A percentile compares a stretch with the other conserved stretches of the same genome.
These are phyloP conservation scores for Chlorella sp. DNA, from an alignment of 139 green algal species.

Conservation along the genomic window DNA sequence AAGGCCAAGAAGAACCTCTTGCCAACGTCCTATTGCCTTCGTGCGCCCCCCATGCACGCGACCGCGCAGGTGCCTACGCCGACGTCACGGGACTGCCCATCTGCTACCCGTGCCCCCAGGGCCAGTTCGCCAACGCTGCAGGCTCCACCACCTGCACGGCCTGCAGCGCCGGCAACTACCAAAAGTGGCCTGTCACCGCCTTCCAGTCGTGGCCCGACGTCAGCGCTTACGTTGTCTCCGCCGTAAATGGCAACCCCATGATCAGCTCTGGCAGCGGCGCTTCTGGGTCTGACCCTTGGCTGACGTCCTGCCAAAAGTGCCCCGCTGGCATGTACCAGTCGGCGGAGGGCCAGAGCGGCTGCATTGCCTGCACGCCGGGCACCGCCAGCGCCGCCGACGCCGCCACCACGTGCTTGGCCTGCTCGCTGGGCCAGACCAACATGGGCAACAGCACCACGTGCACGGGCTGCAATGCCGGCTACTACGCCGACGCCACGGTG, in stretches of 20 bases:
- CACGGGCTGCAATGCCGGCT: background rate
- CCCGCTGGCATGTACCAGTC: slow-evolving; percentile 1
- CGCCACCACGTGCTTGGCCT: background rate
- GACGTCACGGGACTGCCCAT: background rate
- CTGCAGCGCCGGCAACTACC: background rate
- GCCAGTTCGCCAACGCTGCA: background rate
- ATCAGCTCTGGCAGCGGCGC: background rate
- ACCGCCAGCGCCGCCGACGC: background rate
- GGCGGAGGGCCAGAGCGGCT: background rate
- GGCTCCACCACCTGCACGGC: background rate
- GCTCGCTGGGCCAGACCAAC: background rate
- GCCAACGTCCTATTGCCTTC: too few species aligned
- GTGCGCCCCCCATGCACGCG: too few species aligned
- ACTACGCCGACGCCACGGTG: slow-evolving; percentile 2
- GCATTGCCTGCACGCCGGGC: background rate
- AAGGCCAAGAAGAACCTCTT: too few species aligned
- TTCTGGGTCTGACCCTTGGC: background rate
- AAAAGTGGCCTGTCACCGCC: background rate
- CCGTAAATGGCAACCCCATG: background rate
- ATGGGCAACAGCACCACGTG: background rate
- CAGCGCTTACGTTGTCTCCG: background rate
- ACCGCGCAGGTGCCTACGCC: background rate
- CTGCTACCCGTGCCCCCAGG: slow-evolving; percentile 4
- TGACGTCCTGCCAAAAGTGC: background rate
- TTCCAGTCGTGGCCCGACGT: background rate